These are phyloP conservation scores for Aspergillus udagawae DNA, from an alignment of 2,329 filamentous ascomycete species.

Conservation along the genomic window DNA sequence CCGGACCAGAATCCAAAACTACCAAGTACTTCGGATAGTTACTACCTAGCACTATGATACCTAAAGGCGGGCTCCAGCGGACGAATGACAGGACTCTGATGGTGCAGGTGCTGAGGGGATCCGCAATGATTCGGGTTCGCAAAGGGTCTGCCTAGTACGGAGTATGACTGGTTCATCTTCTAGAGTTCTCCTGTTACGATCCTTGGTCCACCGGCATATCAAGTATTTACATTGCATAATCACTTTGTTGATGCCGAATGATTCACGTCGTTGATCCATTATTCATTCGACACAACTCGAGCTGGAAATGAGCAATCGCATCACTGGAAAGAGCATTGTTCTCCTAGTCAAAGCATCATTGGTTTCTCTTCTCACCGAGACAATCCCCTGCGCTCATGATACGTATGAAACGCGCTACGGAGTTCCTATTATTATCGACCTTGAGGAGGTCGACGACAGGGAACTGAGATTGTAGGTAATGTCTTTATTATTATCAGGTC, in stretches of 20 bases:
- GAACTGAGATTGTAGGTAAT: background rate
- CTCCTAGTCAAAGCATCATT: background rate
- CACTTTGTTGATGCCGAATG: too few species aligned
- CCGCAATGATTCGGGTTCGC: slow-evolving; percentile 3
- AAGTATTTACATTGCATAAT: background rate
- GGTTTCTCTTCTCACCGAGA: background rate
- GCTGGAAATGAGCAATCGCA: background rate
- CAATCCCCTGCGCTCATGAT: background rate
- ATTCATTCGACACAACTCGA: background rate
- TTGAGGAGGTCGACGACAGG: background rate
- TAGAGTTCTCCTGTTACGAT: background rate
- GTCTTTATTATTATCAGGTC: background rate
- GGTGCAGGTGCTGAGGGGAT: slow-evolving; percentile 17
- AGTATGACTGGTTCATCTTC: too few species aligned
- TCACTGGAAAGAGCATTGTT: background rate
- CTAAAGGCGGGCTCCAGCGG: slow-evolving; percentile 6
- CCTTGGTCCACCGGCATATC: background rate
- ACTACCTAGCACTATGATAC: background rate
- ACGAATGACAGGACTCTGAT: slow-evolving; percentile 21
- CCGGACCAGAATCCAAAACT: background rate
- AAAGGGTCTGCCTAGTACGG: background rate
- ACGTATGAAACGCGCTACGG: background rate
- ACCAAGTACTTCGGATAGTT: background rate
- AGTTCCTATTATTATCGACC: background rate
- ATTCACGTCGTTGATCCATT: background rate